Evolutionary conservation across 306 rosid genomes (phyloP).

Genomic region (Hylodesmum podocarpum): DNA sequence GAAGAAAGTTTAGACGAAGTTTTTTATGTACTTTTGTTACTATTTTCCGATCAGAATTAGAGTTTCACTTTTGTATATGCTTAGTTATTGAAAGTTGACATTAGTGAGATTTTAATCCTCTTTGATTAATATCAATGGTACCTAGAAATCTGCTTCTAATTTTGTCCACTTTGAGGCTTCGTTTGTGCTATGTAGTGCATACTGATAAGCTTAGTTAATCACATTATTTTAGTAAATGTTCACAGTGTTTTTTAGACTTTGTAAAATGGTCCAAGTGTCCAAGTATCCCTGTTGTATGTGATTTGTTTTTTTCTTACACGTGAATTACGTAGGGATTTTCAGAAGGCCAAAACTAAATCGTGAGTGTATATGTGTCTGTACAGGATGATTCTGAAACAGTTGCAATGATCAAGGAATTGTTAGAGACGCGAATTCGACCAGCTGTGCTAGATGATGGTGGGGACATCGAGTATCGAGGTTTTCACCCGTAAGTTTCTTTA

Average conservation of each 20-base stretch:
- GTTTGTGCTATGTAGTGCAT: background rate
- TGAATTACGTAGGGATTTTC: background rate
- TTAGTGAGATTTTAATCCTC: no score
- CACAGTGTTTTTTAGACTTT: background rate
- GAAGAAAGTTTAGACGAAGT: background rate
- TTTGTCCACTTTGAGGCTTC: background rate
- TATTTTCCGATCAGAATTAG: background rate
- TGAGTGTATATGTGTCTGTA: background rate
- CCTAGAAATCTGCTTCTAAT: background rate
- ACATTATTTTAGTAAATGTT: background rate
- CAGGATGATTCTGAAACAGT: constrained; percentile 97
- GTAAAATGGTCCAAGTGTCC: background rate
- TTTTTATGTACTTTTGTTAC: background rate
- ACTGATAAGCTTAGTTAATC: background rate
- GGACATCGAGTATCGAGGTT: constrained; percentile 82
- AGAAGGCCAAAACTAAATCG: background rate
- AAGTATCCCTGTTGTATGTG: background rate
- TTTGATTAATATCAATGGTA: background rate
- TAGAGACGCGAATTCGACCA: constrained; percentile 95
- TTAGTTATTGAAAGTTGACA: background rate
- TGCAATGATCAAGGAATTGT: constrained; percentile 95
- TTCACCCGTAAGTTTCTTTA: constrained; percentile 58
- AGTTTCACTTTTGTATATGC: background rate
- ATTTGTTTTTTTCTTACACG: background rate
- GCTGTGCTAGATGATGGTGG: constrained; percentile 99